Evolutionary conservation across 371 early-diverging fungal genomes (phyloP), one percentile per base, ranked within the genome.

Genomic region (Fennellomyces sp.): DNA sequence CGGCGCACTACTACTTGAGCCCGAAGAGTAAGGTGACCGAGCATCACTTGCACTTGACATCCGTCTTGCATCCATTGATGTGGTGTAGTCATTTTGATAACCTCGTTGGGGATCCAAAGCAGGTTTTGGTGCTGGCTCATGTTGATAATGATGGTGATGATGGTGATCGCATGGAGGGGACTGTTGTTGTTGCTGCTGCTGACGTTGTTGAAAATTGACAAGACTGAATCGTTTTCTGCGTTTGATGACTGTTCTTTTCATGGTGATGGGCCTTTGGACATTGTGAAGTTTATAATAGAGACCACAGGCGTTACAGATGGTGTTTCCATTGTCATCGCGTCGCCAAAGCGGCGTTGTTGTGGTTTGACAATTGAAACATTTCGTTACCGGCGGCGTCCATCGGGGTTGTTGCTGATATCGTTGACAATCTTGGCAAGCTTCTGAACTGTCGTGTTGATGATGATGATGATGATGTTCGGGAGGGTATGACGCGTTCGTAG

Each of bases 341-440:
- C 98, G 75, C 94, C 99, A 98, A 30, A 94, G 77, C 0, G 97
- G 96, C 1, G 96, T 96, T 3, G 85, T 86, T 3, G 85, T 88
- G 8, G 93, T 91, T 17, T 82, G 70, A 66, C 95, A 94, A 68
- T 94, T 94, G 47, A 80, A 78, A 65, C 96, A 95, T 48, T 63
- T 60, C 10, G 66, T 67, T 17, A 58, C 51, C 7, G 72, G 57
- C 38, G 70, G 58, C 11, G 52, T 36, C 58, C 60, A 66, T 29
- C 58, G 49, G 19, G 49, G 31, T 45, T 60, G 52, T 33, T 63
- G 29, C 19, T 60, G 48, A 27, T 30, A 26, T 3, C 21, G 25
- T 53, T 53, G 45, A 31, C 64, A 66, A 2, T 60, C 61, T 23
- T 53, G 66, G 45, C 61, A 67, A 7, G 51, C 27, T 13, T 51